Percentiles rank a stretch among this genome's conserved stretches.
phyloP scores from a whole-genome alignment of 192 early-diverging fungal genomes.

The Coemansia sp. region DNA sequence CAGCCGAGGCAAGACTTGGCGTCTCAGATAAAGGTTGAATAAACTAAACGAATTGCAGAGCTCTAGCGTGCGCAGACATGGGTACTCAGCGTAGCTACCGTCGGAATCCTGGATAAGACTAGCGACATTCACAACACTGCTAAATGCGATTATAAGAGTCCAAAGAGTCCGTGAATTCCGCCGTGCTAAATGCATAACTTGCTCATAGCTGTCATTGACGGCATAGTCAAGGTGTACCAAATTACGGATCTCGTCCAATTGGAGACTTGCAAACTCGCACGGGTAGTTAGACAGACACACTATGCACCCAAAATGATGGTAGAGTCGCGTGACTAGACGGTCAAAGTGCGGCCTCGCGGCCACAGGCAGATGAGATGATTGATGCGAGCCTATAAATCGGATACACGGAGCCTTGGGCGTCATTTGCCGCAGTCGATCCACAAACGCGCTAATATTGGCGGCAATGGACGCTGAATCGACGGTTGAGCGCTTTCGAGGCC shows the following conservation, averaged over 20 bases:
- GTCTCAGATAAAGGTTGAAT: neutral
- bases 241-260: neutral
- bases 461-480: neutral
- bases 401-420: neutral
- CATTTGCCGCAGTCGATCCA: neutral
- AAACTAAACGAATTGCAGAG: neutral
- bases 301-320: neutral
- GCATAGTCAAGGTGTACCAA: neutral
- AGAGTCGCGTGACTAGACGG: neutral
- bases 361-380: neutral
- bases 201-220: neutral
- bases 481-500: neutral
- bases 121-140: neutral
- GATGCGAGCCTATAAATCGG: neutral
- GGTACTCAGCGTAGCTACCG: neutral
- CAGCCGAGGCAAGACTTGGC: no score
- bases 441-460: neutral
- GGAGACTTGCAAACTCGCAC: neutral
- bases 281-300: neutral
- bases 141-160: neutral
- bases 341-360: neutral
- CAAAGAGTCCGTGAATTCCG: neutral
- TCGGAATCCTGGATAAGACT: neutral
- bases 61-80: neutral
- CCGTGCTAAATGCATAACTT: neutral